Conservation (phyloP, 805 yeast species). For the Zygosaccharomyces rouxii region DNA sequence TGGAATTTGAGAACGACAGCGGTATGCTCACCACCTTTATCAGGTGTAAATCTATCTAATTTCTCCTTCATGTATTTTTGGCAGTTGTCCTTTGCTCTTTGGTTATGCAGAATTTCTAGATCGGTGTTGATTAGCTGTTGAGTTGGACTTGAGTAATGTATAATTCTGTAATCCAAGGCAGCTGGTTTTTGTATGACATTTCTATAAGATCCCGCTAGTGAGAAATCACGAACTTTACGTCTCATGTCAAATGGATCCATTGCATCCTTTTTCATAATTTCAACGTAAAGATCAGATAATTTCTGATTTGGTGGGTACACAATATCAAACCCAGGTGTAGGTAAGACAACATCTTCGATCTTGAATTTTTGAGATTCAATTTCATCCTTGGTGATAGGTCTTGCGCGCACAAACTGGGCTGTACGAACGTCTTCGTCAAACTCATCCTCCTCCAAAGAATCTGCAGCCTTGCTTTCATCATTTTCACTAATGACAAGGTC, state of each 20-base stretch:
- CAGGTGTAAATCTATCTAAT: conserved; percentile 33
- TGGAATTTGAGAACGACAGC: conserved; percentile 76
- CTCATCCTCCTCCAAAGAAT: conserved; percentile 44
- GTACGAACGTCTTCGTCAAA: conserved; percentile 69
- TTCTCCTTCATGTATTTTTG: conserved; percentile 32
- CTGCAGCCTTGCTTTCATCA: conserved; percentile 19
- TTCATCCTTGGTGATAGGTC: conserved; percentile 72
- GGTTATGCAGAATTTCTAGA: conserved; percentile 47
- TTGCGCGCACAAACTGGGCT: conserved; percentile 58
- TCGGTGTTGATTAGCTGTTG: conserved; percentile 80
- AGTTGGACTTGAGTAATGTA: conserved; percentile 57
- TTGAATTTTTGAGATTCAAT: conserved; percentile 51
- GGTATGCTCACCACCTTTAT: conserved; percentile 44
- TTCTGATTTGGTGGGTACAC: conserved; percentile 68
- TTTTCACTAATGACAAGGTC: conserved; percentile 60
- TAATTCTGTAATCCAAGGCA: conserved; percentile 55
- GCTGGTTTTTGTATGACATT: conserved; percentile 62
- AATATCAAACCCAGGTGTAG: conserved; percentile 97
- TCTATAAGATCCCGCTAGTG: conserved; percentile 88
- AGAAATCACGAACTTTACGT: conserved; percentile 80
- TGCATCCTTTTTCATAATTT: conserved; percentile 72
- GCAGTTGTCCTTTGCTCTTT: conserved; percentile 32
- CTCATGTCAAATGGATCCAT: conserved; percentile 83
- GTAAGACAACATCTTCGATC: conserved; percentile 82
- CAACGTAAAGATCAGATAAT: conserved; percentile 57